A percentile compares a stretch with the other conserved stretches of the same genome.
Conservation (phyloP, 106 monocot genomes). For the Agapanthus africanus region DNA sequence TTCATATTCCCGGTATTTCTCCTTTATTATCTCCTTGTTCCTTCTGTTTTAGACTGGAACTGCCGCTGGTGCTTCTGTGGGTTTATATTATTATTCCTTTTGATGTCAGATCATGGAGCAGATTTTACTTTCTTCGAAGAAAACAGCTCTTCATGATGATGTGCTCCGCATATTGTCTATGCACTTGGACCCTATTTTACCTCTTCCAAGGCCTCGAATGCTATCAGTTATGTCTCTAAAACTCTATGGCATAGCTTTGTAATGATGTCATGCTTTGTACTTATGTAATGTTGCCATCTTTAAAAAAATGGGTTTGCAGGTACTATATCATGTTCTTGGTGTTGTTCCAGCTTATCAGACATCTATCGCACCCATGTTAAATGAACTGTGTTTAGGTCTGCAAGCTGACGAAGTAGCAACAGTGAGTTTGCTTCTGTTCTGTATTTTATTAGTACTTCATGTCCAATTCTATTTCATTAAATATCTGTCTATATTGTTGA, state of each 20-base stretch:
- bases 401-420: slow-evolving; percentile 50
- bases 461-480: neutral
- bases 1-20: slow-evolving; percentile 80
- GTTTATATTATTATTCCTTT: slow-evolving; percentile 1
- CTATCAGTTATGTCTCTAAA: slow-evolving; percentile 50
- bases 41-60: neutral
- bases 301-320: slow-evolving; percentile 32
- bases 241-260: neutral
- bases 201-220: slow-evolving; percentile 88
- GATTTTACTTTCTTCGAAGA: slow-evolving; percentile 77
- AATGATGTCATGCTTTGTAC: neutral
- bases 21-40: neutral
- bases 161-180: slow-evolving; percentile 72
- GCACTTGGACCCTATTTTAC: slow-evolving; percentile 93
- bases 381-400: slow-evolving; percentile 91
- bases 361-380: slow-evolving; percentile 68
- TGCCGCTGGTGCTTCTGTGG: neutral
- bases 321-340: slow-evolving; percentile 85
- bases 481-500: neutral
- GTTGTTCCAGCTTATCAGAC: slow-evolving; percentile 71
- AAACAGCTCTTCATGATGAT: slow-evolving; percentile 83
- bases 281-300: neutral
- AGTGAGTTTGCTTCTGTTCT: slow-evolving; percentile 21
- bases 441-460: neutral
- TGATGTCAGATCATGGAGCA: slow-evolving; percentile 64